Percentiles rank a stretch among this genome's conserved stretches.
These are phyloP conservation scores for Gloeophyllum trabeum DNA, from an alignment of 768 basidiomycete species.

Conservation along the genomic window DNA sequence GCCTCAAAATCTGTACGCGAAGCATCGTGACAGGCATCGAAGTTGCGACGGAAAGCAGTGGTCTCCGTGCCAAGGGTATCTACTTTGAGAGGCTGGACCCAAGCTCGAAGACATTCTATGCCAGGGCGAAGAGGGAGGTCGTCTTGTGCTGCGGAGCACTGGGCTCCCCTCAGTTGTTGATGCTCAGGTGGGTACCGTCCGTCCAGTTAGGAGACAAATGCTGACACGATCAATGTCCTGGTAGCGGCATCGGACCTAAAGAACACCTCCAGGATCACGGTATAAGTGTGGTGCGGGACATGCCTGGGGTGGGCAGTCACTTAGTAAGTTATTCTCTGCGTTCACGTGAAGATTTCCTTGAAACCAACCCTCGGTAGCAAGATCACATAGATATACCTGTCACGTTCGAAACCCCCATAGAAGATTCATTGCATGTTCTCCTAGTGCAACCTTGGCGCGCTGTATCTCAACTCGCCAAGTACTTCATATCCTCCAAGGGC, in stretches of 20 bases:
- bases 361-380: conserved; percentile 14
- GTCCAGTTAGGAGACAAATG: neutral
- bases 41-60: neutral
- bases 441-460: conserved; percentile 14
- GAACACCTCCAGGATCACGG: conserved; percentile 20
- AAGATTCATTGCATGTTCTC: conserved; percentile 20
- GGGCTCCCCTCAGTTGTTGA: conserved; percentile 25
- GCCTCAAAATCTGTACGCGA: neutral
- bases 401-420: conserved; percentile 19
- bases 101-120: neutral
- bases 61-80: conserved; percentile 2
- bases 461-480: conserved; percentile 20
- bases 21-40: neutral
- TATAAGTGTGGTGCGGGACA: conserved; percentile 17
- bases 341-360: neutral
- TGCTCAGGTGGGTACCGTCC: conserved; percentile 15
- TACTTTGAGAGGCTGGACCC: neutral
- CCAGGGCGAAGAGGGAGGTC: conserved; percentile 11
- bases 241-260: conserved; percentile 32
- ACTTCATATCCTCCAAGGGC: conserved; percentile 22
- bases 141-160: conserved; percentile 14
- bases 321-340: conserved; percentile 13
- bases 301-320: conserved; percentile 21
- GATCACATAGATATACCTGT: conserved; percentile 26
- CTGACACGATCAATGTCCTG: neutral